Conservation (phyloP, 352 stramenopile species). For the Pythium brachiatum region DNA sequence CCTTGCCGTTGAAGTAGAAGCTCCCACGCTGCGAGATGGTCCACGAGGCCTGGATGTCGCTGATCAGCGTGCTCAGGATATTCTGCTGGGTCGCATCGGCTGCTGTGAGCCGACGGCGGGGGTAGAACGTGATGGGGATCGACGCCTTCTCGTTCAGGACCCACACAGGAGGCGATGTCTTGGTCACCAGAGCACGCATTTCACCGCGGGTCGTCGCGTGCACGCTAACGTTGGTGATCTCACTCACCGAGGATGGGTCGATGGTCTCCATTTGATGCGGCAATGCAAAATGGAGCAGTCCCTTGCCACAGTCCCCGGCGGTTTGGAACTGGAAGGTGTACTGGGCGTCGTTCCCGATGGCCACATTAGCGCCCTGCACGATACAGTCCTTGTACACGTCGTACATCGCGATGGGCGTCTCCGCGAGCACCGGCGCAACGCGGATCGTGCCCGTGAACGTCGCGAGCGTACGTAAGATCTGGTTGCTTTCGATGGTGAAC, state of each 20-base stretch:
- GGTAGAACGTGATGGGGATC: conserved; percentile 62
- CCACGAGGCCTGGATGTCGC: conserved; percentile 57
- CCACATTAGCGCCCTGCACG: conserved; percentile 43
- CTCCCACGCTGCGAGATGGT: conserved; percentile 45
- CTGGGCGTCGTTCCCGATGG: conserved; percentile 39
- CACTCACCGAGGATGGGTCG: conserved; percentile 34
- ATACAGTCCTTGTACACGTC: conserved; percentile 67
- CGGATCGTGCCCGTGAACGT: conserved; percentile 48
- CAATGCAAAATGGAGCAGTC: conserved; percentile 61
- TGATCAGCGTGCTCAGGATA: conserved; percentile 45
- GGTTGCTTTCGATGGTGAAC: conserved; percentile 42
- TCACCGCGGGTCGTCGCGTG: conserved; percentile 49
- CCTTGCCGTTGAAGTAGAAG: conserved; percentile 80
- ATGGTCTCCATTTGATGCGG: conserved; percentile 59
- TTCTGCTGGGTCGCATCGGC: conserved; percentile 31
- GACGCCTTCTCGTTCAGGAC: conserved; percentile 38
- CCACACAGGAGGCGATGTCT: conserved; percentile 42
- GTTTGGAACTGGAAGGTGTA: conserved; percentile 69
- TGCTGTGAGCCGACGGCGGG: conserved; percentile 37
- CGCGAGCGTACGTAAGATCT: conserved; percentile 32
- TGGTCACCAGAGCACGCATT: conserved; percentile 53
- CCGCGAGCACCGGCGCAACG: conserved; percentile 37
- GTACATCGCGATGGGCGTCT: conserved; percentile 45
- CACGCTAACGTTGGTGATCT: conserved; percentile 36
- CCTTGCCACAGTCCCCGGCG: conserved; percentile 44